These are phyloP conservation scores for Suhomyces tanzawaensis DNA, from an alignment of 805 yeast species.

Conservation along the genomic window DNA sequence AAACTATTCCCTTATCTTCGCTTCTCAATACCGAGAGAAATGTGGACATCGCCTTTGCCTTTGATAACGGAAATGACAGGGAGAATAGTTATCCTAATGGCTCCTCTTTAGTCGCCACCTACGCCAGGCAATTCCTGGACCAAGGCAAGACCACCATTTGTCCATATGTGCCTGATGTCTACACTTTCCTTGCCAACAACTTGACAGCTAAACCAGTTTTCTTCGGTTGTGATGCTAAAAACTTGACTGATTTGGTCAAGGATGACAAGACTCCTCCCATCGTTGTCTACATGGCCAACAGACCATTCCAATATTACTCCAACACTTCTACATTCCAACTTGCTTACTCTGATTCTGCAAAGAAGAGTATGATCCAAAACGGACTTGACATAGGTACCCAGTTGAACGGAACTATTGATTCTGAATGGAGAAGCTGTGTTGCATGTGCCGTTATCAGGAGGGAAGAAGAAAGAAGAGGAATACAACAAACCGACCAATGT, in stretches of 20 bases:
- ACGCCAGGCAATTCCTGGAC: constrained; percentile 31
- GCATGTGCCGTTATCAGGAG: constrained; percentile 83
- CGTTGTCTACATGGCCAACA: constrained; percentile 73
- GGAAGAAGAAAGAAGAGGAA: constrained; percentile 64
- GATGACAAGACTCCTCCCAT: constrained; percentile 59
- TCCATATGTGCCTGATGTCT: constrained; percentile 76
- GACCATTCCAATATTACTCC: constrained; percentile 60
- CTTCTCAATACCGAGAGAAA: constrained; percentile 32
- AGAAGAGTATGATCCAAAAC: constrained; percentile 59
- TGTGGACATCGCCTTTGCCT: constrained; percentile 37
- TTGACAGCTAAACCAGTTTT: constrained; percentile 70
- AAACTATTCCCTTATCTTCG: constrained; percentile 33
- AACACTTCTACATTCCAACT: constrained; percentile 74
- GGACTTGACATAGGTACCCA: constrained; percentile 72
- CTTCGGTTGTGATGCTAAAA: constrained; percentile 75
- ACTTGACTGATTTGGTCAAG: constrained; percentile 51
- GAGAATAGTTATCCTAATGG: constrained; percentile 36
- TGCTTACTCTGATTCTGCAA: constrained; percentile 57
- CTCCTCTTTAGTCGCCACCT: constrained; percentile 27
- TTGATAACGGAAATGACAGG: constrained; percentile 31
- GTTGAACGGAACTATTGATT: constrained; percentile 63
- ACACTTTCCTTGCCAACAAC: constrained; percentile 57
- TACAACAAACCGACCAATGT: constrained; percentile 67
- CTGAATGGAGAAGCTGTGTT: constrained; percentile 69
- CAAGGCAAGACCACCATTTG: constrained; percentile 61